These are phyloP conservation scores for Botrytis fabae DNA, from an alignment of 2,329 filamentous ascomycete genomes.

Conservation along the genomic window DNA sequence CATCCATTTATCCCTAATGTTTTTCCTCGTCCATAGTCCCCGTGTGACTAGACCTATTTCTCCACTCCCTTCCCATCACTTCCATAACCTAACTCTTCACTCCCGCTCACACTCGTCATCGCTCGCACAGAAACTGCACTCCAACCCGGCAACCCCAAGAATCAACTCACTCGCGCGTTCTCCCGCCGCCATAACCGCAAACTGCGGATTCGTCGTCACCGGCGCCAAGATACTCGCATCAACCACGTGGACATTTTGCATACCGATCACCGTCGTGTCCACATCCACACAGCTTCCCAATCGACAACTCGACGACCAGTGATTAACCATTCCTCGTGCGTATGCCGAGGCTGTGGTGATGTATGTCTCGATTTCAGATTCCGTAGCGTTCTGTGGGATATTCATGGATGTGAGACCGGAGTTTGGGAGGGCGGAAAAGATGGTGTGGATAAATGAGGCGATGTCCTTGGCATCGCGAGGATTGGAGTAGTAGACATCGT, in stretches of 20 bases:
- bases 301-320: conserved; percentile 55
- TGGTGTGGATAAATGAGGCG: conserved; percentile 50
- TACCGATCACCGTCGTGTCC: conserved; percentile 50
- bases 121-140: not conserved
- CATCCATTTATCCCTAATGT: not conserved
- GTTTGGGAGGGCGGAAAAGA: conserved; percentile 49
- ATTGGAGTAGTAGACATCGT: conserved; percentile 50
- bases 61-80: not conserved
- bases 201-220: conserved; percentile 55
- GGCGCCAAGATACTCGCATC: conserved; percentile 52
- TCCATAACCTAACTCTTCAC: not conserved
- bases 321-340: conserved; percentile 52
- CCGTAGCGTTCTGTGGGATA: conserved; percentile 47
- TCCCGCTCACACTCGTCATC: not conserved
- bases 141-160: conserved; percentile 28
- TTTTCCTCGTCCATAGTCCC: not conserved
- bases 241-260: conserved; percentile 52
- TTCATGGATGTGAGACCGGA: conserved; percentile 50
- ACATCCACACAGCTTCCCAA: conserved; percentile 52
- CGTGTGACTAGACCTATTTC: not conserved
- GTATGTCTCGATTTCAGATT: conserved; percentile 51
- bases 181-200: conserved; percentile 55
- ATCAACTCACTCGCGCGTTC: conserved; percentile 54
- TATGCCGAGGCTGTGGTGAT: conserved; percentile 51
- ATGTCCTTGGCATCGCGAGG: conserved; percentile 51